These are phyloP conservation scores for Naganishia friedmannii DNA, from an alignment of 768 basidiomycete genomes.

Conservation along the genomic window DNA sequence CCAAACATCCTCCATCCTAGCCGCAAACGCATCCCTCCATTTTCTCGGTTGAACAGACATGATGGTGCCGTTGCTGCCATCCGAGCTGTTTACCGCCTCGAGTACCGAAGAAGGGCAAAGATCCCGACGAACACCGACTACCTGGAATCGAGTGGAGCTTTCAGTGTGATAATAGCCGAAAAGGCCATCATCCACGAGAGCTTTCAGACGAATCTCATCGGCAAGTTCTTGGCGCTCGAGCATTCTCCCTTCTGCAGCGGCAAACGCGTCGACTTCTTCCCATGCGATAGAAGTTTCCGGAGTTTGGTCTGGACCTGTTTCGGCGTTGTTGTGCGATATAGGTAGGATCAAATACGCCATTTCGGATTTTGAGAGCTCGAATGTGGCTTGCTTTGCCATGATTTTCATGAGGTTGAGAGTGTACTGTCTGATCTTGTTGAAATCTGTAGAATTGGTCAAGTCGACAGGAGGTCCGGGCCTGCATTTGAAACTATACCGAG, in stretches of 20 bases:
- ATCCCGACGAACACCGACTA: not conserved
- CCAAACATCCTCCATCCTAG: not conserved
- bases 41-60: not conserved
- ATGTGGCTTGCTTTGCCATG: not conserved
- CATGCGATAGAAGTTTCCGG: not conserved
- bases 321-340: not conserved
- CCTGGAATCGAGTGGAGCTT: constrained; percentile 22
- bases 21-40: not conserved
- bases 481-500: not conserved
- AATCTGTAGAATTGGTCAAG: not conserved
- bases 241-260: not conserved
- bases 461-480: constrained; percentile 6
- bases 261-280: constrained; percentile 7
- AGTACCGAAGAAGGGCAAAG: not conserved
- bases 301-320: not conserved
- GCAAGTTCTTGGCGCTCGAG: constrained; percentile 1
- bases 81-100: not conserved
- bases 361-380: not conserved
- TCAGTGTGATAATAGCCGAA: constrained; percentile 18
- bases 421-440: not conserved
- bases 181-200: constrained; percentile 19
- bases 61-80: not conserved
- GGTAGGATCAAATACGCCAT: constrained; percentile 16
- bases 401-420: constrained; percentile 14
- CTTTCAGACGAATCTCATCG: constrained; percentile 15